phyloP scores from a whole-genome alignment of 2,329 filamentous ascomycete species.

The Neoscytalidium dimidiatum region DNA sequence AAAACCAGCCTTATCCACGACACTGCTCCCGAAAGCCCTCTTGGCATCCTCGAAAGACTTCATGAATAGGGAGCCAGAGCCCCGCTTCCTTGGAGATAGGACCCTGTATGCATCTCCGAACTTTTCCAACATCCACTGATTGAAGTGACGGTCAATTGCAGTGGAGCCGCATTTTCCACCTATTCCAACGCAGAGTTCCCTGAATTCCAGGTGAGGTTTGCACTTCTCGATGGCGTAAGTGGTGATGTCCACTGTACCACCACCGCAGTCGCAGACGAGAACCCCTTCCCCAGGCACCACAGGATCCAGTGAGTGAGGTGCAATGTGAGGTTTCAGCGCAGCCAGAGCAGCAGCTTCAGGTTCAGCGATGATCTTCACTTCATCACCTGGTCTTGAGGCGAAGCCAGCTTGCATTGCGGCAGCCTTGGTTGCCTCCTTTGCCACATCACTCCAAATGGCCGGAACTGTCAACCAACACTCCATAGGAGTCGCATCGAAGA shows the following conservation, averaged over 20 bases:
- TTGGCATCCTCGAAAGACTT: constrained; percentile 36
- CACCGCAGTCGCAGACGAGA: constrained; percentile 32
- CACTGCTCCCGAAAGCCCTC: constrained; percentile 27
- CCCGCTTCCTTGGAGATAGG: constrained; percentile 27
- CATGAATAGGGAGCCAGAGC: constrained; percentile 38
- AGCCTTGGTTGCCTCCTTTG: constrained; percentile 24
- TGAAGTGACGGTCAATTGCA: constrained; percentile 36
- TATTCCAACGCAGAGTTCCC: background rate
- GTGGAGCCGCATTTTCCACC: constrained; percentile 26
- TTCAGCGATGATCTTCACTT: constrained; percentile 28
- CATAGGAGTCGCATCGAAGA: constrained; percentile 21
- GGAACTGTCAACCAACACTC: constrained; percentile 30
- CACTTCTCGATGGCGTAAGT: constrained; percentile 7
- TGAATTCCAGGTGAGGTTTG: background rate
- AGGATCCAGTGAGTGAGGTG: background rate
- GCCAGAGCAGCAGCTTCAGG: constrained; percentile 27
- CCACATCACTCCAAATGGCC: constrained; percentile 29
- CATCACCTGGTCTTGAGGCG: constrained; percentile 23
- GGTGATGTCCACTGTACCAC: constrained; percentile 31
- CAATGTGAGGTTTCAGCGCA: constrained; percentile 19
- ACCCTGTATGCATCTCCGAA: constrained; percentile 33
- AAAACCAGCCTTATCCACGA: background rate
- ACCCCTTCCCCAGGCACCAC: constrained; percentile 21
- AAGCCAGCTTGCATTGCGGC: constrained; percentile 26
- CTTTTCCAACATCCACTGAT: constrained; percentile 29